Evolutionary conservation across 805 yeast genomes (phyloP).

Genomic region (Barnettozyma californica): DNA sequence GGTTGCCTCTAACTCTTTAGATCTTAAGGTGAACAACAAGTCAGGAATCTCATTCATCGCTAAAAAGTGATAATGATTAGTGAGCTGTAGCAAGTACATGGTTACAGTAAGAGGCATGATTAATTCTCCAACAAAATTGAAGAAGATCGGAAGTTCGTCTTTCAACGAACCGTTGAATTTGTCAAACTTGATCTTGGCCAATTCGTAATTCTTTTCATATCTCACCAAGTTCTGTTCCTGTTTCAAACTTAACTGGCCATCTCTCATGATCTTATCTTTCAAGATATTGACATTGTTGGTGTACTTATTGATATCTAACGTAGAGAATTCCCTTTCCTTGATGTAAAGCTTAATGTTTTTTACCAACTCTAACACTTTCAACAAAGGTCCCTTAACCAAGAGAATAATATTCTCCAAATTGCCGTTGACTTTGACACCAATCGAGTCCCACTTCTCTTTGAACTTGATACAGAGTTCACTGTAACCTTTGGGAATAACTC

Average conservation of each 20-base stretch:
- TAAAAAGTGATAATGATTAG: conserved; percentile 31
- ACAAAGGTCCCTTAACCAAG: conserved; percentile 23
- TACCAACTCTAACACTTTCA: conserved; percentile 12
- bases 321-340: conserved; percentile 29
- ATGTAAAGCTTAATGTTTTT: conserved; percentile 27
- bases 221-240: conserved; percentile 33
- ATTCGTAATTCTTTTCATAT: conserved; percentile 27
- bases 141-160: conserved; percentile 41
- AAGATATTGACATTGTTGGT: conserved; percentile 20
- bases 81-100: conserved; percentile 35
- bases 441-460: conserved; percentile 10
- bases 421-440: conserved; percentile 1
- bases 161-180: conserved; percentile 35
- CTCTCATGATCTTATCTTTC: conserved; percentile 21
- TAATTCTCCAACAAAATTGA: conserved; percentile 28
- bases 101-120: conserved; percentile 26
- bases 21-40: conserved; percentile 10
- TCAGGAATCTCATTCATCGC: conserved; percentile 11
- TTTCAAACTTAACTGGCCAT: conserved; percentile 29
- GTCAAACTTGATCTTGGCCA: conserved; percentile 33
- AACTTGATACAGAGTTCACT: conserved; percentile 5
- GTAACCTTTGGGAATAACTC: conserved; percentile 5
- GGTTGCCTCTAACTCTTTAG: conserved; percentile 6
- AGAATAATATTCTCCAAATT: conserved; percentile 25
- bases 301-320: conserved; percentile 35